Conservation (phyloP, 2,329 filamentous ascomycete species). For the Ophiosphaerella korrae region DNA sequence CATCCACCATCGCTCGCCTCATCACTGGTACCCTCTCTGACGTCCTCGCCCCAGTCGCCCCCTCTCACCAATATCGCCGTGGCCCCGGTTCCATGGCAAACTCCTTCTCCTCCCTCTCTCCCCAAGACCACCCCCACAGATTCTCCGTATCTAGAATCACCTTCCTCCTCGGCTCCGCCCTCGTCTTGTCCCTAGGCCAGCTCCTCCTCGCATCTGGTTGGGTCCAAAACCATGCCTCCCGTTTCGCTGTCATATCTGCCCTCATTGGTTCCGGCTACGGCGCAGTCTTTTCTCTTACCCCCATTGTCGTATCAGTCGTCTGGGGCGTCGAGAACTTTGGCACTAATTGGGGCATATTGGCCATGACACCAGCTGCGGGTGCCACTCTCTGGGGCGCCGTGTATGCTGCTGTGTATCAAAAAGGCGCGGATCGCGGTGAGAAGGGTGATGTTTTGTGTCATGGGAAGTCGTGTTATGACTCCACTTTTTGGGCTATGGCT, state of each 20-base stretch:
- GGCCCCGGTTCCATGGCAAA: conserved; percentile 50
- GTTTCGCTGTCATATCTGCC: conserved; percentile 85
- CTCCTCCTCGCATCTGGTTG: conserved; percentile 76
- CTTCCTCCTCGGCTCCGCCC: conserved; percentile 80
- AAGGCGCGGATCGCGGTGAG: conserved; percentile 58
- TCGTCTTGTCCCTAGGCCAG: conserved; percentile 81
- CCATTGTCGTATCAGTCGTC: conserved; percentile 93
- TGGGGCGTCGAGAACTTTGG: conserved; percentile 99
- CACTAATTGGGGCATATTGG: conserved; percentile 96
- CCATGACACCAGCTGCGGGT: conserved; percentile 85
- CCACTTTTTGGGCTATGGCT: conserved; percentile 86
- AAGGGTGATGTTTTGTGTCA: conserved; percentile 69
- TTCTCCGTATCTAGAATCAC: conserved; percentile 75
- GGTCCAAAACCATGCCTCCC: conserved; percentile 73
- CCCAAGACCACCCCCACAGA: conserved; percentile 28
- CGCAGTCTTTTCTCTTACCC: conserved; percentile 84
- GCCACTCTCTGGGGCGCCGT: conserved; percentile 88
- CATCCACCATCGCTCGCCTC: conserved; percentile 89
- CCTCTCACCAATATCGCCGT: conserved; percentile 63
- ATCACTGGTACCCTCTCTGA: conserved; percentile 88
- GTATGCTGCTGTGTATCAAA: conserved; percentile 83
- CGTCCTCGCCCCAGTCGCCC: conserved; percentile 68
- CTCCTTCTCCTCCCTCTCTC: conserved; percentile 45
- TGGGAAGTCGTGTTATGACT: conserved; percentile 78
- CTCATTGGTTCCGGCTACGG: conserved; percentile 91